phyloP scores from a whole-genome alignment of 2,329 filamentous ascomycete species.

The Fusarium devonianum region DNA sequence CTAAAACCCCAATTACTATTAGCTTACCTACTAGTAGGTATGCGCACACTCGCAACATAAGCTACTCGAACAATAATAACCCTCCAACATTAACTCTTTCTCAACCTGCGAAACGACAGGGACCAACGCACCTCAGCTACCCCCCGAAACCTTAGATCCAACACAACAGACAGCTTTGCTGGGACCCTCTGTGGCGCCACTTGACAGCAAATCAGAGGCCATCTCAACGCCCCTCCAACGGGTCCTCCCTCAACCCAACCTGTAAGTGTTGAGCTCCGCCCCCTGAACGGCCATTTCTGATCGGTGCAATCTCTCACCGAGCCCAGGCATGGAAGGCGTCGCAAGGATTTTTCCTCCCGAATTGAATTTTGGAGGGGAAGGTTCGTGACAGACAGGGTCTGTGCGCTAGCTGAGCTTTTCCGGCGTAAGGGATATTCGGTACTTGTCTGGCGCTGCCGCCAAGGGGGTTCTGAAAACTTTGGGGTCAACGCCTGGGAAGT shows the following conservation, averaged over 20 bases:
- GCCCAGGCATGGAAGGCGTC: constrained; percentile 6
- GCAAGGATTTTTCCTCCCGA: not conserved
- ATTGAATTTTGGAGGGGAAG: not conserved
- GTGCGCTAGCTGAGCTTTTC: not conserved
- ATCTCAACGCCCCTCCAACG: constrained; percentile 19
- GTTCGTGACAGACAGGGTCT: not conserved
- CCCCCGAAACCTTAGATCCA: constrained; percentile 10
- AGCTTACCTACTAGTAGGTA: too few species aligned
- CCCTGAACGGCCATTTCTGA: constrained; percentile 18
- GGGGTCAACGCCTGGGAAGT: constrained; percentile 23
- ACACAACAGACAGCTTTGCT: not conserved
- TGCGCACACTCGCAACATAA: too few species aligned
- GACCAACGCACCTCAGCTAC: constrained; percentile 15
- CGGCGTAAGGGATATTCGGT: not conserved
- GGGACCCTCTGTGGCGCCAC: constrained; percentile 13
- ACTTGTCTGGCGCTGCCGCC: not conserved
- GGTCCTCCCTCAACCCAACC: constrained; percentile 31
- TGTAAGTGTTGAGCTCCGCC: constrained; percentile 30
- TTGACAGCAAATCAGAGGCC: constrained; percentile 17
- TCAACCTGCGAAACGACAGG: too few species aligned
- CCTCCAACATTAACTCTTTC: too few species aligned
- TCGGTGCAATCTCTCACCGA: constrained; percentile 35
- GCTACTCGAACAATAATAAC: too few species aligned
- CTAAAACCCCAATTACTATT: too few species aligned
- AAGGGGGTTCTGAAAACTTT: constrained; percentile 9